A percentile compares a stretch with the other conserved stretches of the same genome.
These are phyloP conservation scores for Monosporascus sp. DNA, from an alignment of 2,329 filamentous ascomycete species.

Conservation along the genomic window DNA sequence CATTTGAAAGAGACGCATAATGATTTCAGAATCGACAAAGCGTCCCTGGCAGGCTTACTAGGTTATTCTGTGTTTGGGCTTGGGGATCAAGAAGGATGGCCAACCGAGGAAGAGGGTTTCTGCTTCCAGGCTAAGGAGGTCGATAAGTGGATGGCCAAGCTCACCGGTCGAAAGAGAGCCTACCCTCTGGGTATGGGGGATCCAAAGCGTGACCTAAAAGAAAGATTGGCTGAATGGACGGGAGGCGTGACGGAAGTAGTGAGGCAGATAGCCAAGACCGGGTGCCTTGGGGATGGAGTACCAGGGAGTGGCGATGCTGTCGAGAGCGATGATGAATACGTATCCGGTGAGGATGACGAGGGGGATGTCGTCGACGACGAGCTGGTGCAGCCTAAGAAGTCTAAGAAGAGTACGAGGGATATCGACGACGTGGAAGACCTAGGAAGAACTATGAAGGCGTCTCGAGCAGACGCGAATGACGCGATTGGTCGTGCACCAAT, in stretches of 20 bases:
- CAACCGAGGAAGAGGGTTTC: constrained; percentile 82
- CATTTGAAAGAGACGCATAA: constrained; percentile 90
- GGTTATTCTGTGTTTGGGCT: constrained; percentile 95
- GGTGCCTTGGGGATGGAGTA: constrained; percentile 59
- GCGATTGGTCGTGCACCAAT: constrained; percentile 43
- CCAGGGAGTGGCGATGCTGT: constrained; percentile 75
- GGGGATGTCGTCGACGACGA: constrained; percentile 48
- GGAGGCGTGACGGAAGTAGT: constrained; percentile 69
- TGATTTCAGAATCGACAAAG: constrained; percentile 93
- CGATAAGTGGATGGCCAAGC: constrained; percentile 95
- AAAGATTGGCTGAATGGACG: constrained; percentile 71
- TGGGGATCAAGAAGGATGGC: constrained; percentile 88
- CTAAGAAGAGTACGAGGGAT: constrained; percentile 37
- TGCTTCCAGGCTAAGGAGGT: constrained; percentile 88
- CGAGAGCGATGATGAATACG: constrained; percentile 76
- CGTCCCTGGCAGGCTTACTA: constrained; percentile 67
- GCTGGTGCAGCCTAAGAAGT: constrained; percentile 35
- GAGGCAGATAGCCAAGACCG: constrained; percentile 54
- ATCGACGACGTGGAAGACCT: constrained; percentile 84
- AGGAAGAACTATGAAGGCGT: constrained; percentile 55
- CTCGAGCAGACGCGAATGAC: constrained; percentile 30
- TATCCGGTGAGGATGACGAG: constrained; percentile 53
- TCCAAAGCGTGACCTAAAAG: constrained; percentile 65
- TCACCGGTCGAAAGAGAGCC: constrained; percentile 79
- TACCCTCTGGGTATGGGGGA: constrained; percentile 88